Evolutionary conservation across 805 yeast species (phyloP).

Genomic region (Metahyphopichia silvanorum): DNA sequence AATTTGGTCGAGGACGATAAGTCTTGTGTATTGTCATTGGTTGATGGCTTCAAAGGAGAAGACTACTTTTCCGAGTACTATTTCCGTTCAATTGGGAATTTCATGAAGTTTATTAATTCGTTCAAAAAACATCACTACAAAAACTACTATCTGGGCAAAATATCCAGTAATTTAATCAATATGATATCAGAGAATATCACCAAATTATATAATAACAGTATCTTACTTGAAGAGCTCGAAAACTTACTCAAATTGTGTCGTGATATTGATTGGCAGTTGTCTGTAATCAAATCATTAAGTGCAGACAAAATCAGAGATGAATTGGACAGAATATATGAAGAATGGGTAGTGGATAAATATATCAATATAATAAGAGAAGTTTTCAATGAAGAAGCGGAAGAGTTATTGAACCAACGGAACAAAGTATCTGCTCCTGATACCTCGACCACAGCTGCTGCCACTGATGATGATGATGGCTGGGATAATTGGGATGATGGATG

Average conservation of each 20-base stretch:
- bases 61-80: conserved; percentile 2
- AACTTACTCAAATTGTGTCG: conserved; percentile 9
- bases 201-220: conserved; percentile 12
- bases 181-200: conserved; percentile 29
- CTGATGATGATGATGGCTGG: conserved; percentile 13
- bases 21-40: background rate
- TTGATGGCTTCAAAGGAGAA: conserved; percentile 1
- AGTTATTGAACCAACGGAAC: conserved; percentile 6
- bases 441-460: background rate
- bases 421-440: conserved; percentile 4
- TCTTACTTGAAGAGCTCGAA: conserved; percentile 15
- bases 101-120: conserved; percentile 28
- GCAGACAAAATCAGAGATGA: conserved; percentile 18
- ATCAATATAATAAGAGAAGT: conserved; percentile 24
- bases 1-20: conserved; percentile 1
- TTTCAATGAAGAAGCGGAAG: conserved; percentile 14
- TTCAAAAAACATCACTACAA: conserved; percentile 18
- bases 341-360: conserved; percentile 32
- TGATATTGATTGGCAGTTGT: conserved; percentile 6
- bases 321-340: conserved; percentile 22
- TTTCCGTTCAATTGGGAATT: conserved; percentile 21
- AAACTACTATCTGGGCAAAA: conserved; percentile 21
- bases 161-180: conserved; percentile 26
- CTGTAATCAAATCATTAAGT: background rate
- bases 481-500: conserved; percentile 24